Base-by-base conservation (phyloP, 805 yeast species). In the Zygoascus tannicola region DNA sequence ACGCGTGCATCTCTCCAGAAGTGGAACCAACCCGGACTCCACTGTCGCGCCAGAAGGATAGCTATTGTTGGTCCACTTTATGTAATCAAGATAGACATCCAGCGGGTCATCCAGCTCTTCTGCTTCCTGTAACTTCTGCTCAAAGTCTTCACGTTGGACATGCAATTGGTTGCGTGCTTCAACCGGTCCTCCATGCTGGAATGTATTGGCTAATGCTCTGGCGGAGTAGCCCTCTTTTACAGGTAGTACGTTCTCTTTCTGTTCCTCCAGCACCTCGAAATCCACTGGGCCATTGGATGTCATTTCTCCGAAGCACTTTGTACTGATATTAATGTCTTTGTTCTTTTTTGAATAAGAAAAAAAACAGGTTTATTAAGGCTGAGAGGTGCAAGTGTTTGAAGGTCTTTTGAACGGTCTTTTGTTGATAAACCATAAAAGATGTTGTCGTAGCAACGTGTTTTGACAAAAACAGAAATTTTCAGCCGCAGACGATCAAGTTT, bases 51-150 rank as follows among this genome's bases (percentile, higher is more conserved):
- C 94, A 33, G 78, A 76, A 0, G 88, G 85, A 54, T 63, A 50
- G 65, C 42, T 33, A 19, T 70, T 69, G 46, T 73, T 76, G 8
- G 76, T 73, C 94, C 95, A 86, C n/a, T 68, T 58, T 10, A 87
- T 67, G 54, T 85, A 87, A 16, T 80, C 80, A n/a, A 85, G 50
- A 59, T 73, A 86, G 1, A 78, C 75, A 49, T 83, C 85, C 19
- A 87, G 58, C 0, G 96, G 96, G 59, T 88, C 96, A 63, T 87
- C 95, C 35, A 78, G 59, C 14, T 79, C 85, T 8, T 38, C 51
- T 5, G 76, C 49, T 1, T 67, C 66, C 7, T 57, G 56, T 12
- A 87, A 56, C n/a, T 59, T 62, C 2, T 55, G 53, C 55, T 84
- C 94, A 49, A 73, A 71, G 32, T 57, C 56, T 8, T 63, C 58